Conservation (phyloP, 2,329 filamentous ascomycete genomes). For the Cylindrodendrum hubeiense region DNA sequence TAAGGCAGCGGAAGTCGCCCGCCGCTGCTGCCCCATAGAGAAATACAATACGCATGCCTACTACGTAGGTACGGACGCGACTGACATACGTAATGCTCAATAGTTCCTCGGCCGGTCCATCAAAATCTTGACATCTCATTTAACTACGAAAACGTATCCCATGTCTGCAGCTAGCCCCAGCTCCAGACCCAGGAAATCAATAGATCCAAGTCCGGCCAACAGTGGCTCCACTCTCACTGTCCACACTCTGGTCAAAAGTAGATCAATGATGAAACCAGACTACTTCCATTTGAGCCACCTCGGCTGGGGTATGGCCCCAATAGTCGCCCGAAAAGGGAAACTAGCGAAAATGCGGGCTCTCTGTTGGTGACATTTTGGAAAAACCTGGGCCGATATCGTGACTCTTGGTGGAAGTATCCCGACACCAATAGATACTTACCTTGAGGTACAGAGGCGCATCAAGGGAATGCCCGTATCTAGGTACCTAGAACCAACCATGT, state of each 20-base stretch:
- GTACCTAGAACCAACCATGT: no score
- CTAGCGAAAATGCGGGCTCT: neutral
- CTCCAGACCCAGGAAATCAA: neutral
- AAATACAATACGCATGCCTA: no score
- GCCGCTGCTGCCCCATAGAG: no score
- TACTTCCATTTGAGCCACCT: constrained; percentile 26
- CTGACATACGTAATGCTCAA: neutral
- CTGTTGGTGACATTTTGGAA: neutral
- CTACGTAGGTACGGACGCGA: no score
- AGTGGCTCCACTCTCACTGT: neutral
- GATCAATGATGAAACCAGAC: constrained; percentile 1
- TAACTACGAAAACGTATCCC: neutral
- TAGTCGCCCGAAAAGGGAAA: neutral
- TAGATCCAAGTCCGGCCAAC: neutral
- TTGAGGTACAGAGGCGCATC: no score
- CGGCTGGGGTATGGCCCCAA: neutral
- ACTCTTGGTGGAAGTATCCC: neutral
- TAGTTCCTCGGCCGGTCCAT: neutral
- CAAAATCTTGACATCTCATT: neutral
- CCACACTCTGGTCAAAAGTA: neutral
- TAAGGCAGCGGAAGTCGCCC: no score
- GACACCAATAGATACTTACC: neutral
- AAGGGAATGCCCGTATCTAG: no score
- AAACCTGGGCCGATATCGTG: neutral
- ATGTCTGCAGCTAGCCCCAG: neutral